These are phyloP conservation scores for Parietichytrium sp. DNA, from an alignment of 108 stramenopile species.

Conservation along the genomic window DNA sequence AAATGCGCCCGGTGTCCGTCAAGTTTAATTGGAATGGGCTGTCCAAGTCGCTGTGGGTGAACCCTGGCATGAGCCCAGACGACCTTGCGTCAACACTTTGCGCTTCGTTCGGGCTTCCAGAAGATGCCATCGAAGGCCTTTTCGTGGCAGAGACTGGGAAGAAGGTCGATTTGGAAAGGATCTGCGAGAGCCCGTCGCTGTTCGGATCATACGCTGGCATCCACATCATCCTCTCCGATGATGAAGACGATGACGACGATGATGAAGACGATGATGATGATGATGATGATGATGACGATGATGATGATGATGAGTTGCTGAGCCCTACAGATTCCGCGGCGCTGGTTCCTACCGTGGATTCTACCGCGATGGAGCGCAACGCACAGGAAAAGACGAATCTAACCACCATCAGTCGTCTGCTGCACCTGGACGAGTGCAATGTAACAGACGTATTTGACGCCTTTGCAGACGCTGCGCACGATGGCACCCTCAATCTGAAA, in stretches of 20 bases:
- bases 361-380: too few relatives aligned
- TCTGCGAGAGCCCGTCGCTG: neutral
- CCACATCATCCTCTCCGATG: neutral
- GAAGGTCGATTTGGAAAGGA: neutral
- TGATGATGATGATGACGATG: neutral
- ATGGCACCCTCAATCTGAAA: slow-evolving; percentile 12
- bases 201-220: neutral
- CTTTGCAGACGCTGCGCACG: neutral
- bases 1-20: slow-evolving; percentile 42
- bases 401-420: neutral
- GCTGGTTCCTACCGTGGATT: too few relatives aligned
- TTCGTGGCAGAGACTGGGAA: neutral
- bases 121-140: slow-evolving; percentile 4
- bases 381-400: too few relatives aligned
- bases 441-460: slow-evolving; percentile 2
- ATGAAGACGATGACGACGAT: neutral
- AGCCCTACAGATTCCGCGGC: too few relatives aligned
- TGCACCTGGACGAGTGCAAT: slow-evolving; percentile 21
- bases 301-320: too few relatives aligned
- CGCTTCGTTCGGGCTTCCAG: slow-evolving; percentile 32
- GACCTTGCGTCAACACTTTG: neutral
- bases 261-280: slow-evolving; percentile 4
- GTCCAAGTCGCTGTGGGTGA: slow-evolving; percentile 21
- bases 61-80: neutral
- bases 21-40: slow-evolving; percentile 11